Base-by-base conservation (phyloP, 1,139 yeast genomes). In the Taphrina sp. region DNA sequence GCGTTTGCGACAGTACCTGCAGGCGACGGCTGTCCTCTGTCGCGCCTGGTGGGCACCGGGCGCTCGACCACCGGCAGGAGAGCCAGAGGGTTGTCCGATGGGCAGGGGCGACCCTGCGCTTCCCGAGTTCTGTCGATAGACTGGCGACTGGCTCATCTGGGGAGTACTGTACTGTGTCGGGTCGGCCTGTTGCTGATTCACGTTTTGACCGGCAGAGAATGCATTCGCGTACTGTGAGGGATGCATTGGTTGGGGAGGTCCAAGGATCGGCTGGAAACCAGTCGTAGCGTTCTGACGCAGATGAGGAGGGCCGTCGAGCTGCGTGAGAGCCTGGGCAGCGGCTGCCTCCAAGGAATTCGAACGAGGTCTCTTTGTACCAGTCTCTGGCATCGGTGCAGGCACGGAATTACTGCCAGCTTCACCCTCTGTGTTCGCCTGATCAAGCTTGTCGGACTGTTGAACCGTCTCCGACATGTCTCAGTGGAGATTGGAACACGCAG, bases 11-110 rank as follows among this genome's bases (percentile, higher is more conserved):
- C 58, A 55, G 7, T 52, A 52, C 3, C 54, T 45, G 22, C 58
- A 55, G 2, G 58, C 58, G 17, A 55, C 58, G 3, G 53, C 58
- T 8, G 54, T 57, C n/a, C 60, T 47, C 23, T 56, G 59, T 12
- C 59, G 61, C 37, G 60, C 58, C 17, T 78, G 78, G 47, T 69
- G 68, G 16, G 73, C 72, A 56, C 80, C 41, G 7, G 47, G 47
- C 3, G 47, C 47, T 3, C 47, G 24, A 12, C 47, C 38, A 4
- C 38, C 29, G 38, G 38, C 47, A 1, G 47, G 38, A n/a, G 47
- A 29, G 5, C 47, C 47, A 12, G 37, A 16, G 5, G 38, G 17
- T 23, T 8, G 47, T 12, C 36, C 38, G 5, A 31, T 14, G 24
- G 43, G 43, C 5, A 23, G 16, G 35, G n/a, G 22, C 8, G 20